A percentile compares a stretch with the other conserved stretches of the same genome.
Evolutionary conservation across 2,329 filamentous ascomycete species (phyloP).

Genomic region (Microsporum ferrugineum): DNA sequence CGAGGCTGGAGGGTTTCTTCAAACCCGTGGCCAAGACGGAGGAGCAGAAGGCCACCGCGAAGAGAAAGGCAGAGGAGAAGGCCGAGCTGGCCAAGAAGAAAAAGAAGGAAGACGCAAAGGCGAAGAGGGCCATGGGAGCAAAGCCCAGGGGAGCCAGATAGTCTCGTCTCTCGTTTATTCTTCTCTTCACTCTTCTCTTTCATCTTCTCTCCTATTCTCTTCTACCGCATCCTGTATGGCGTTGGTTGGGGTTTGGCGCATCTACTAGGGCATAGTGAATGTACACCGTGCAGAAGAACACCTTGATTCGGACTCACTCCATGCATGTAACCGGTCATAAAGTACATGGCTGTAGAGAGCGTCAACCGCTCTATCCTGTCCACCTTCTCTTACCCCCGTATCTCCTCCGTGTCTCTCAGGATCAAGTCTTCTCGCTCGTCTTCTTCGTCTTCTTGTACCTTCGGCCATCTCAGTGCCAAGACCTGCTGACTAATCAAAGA

Average conservation of each 20-base stretch:
- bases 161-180: background rate
- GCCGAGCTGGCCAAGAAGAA: constrained; percentile 90
- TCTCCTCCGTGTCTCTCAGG: background rate
- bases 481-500: background rate
- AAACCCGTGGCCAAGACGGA: constrained; percentile 83
- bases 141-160: constrained; percentile 61
- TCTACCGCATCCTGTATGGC: background rate
- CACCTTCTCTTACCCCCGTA: background rate
- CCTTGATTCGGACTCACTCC: background rate
- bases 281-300: background rate
- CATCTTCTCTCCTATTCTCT: background rate
- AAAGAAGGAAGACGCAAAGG: constrained; percentile 85
- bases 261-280: background rate
- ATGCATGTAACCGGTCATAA: background rate
- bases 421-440: background rate
- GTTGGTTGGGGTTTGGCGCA: background rate
- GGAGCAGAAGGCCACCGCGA: constrained; percentile 69
- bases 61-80: constrained; percentile 90
- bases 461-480: background rate
- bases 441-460: background rate
- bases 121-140: constrained; percentile 80
- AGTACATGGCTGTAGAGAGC: background rate
- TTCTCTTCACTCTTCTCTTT: background rate
- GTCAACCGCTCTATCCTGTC: background rate
- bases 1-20: constrained; percentile 90